Base-by-base conservation (phyloP, 2,329 filamentous ascomycete species). In the Ciborinia camelliae region DNA sequence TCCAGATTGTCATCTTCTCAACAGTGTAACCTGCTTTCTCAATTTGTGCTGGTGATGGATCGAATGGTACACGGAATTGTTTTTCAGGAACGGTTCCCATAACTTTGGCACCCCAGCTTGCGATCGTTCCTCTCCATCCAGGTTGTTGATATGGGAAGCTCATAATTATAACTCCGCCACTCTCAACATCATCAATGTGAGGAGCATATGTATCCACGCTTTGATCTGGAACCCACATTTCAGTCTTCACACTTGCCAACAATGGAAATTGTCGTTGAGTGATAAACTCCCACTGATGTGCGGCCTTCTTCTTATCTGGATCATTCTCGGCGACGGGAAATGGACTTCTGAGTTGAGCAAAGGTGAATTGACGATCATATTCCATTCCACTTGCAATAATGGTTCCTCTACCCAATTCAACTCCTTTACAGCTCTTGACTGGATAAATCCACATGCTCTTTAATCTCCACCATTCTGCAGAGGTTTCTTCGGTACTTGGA, bases 401-500 rank as follows among this genome's bases (percentile, higher is more conserved):
- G 62, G 85, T 83, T 66, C 84, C 85, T 67, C 82, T 79, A 60
- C 84, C 78, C 54, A 97, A 77, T 77, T 95, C 91, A 63, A 96
- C 86, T 35, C 89, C 90, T 64, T 80, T 81, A 75, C 92, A 96
- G 64, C 90, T 91, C 78, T 96, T 94, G 75, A 97, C 79, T 0
- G 93, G 92, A 75, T 95, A 94, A 66, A 92, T 83, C 78, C 87
- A 88, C 60, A 96, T 80, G 63, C 89, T 90, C 75, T 91, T 88
- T 55, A 89, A 78, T 43, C 76, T 77, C 76, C 81, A 81, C 64
- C 75, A 75, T 28, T 76, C 75, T 12, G 69, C 68, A 2, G 74
- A 75, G 47, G 72, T 66, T 59, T 75, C 70, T 62, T 80, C 77
- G 15, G 70, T 72, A 20, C 68, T 71, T 5, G 76, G 71, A 12